Percentiles rank a stretch among this genome's conserved stretches.
Evolutionary conservation across 225 moss, liverwort and hornwort genomes (phyloP).

Genomic region (Sphagnum tenellum): DNA sequence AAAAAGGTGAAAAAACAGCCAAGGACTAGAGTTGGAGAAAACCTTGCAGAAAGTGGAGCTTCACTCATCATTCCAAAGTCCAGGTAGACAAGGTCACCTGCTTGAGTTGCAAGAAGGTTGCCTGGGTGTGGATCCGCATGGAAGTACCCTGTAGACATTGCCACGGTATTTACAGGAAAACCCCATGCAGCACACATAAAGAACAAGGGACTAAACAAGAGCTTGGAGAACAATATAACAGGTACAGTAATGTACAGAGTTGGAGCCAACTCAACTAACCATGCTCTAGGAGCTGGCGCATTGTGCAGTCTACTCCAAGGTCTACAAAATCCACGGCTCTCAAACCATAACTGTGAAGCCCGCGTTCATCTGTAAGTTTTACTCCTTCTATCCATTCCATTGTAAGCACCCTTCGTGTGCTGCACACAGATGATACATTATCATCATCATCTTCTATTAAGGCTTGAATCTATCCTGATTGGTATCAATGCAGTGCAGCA

Average conservation of each 20-base stretch:
- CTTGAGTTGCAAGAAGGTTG: constrained; percentile 48
- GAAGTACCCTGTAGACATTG: constrained; percentile 28
- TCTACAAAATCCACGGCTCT: constrained; percentile 58
- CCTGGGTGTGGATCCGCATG: constrained; percentile 69
- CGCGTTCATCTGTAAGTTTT: constrained; percentile 50
- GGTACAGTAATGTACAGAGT: background rate
- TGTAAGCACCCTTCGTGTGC: constrained; percentile 50
- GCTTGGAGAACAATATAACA: too few relatives aligned
- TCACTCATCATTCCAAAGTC: constrained; percentile 78
- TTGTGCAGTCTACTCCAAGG: constrained; percentile 58
- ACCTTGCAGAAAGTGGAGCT: constrained; percentile 63
- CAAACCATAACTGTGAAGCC: constrained; percentile 37
- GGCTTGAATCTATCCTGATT: too few relatives aligned
- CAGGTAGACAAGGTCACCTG: constrained; percentile 61
- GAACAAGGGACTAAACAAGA: too few relatives aligned
- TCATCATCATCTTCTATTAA: too few relatives aligned
- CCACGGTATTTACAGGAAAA: too few relatives aligned
- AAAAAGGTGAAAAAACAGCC: background rate
- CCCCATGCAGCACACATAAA: too few relatives aligned
- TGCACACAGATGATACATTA: too few relatives aligned
- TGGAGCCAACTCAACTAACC: constrained; percentile 14
- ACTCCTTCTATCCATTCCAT: constrained; percentile 71
- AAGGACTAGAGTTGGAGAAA: constrained; percentile 5
- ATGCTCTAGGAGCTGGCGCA: constrained; percentile 61
- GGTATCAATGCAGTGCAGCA: too few relatives aligned